Conservation (phyloP, 441 rosid genomes). For the Adansonia grandidieri region DNA sequence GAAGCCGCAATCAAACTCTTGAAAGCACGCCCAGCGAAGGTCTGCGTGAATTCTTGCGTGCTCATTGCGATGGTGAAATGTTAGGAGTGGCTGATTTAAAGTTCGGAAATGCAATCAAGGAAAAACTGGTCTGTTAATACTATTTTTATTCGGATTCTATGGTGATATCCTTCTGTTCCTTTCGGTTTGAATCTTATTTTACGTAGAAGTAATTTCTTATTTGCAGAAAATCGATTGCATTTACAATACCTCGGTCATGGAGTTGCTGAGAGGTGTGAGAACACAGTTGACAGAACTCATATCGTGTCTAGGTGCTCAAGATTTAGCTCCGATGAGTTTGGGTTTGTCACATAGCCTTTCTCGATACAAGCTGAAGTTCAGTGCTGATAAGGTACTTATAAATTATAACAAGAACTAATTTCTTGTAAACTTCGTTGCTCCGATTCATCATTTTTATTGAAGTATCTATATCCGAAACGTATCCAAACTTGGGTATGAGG, state of each 20-base stretch:
- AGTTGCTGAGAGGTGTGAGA: constrained; percentile 86
- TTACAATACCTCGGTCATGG: constrained; percentile 84
- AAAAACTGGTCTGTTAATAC: constrained; percentile 63
- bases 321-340: constrained; percentile 91
- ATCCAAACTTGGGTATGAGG: too few relatives aligned
- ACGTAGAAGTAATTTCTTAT: constrained; percentile 19
- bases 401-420: background rate
- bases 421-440: background rate
- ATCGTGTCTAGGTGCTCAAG: constrained; percentile 75
- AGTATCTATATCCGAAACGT: too few relatives aligned
- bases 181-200: background rate
- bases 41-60: constrained; percentile 69
- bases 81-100: constrained; percentile 87
- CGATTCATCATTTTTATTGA: too few relatives aligned
- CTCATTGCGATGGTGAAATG: constrained; percentile 70
- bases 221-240: constrained; percentile 87
- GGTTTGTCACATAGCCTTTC: constrained; percentile 92
- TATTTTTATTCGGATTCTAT: background rate
- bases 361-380: constrained; percentile 83
- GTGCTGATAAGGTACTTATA: constrained; percentile 78
- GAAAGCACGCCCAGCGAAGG: constrained; percentile 73
- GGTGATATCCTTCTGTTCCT: background rate
- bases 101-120: constrained; percentile 93
- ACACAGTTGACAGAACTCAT: constrained; percentile 87
- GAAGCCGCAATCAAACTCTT: constrained; percentile 71